Conservation (phyloP, 2,329 filamentous ascomycete species). For the Drechslerella stenobrocha region DNA sequence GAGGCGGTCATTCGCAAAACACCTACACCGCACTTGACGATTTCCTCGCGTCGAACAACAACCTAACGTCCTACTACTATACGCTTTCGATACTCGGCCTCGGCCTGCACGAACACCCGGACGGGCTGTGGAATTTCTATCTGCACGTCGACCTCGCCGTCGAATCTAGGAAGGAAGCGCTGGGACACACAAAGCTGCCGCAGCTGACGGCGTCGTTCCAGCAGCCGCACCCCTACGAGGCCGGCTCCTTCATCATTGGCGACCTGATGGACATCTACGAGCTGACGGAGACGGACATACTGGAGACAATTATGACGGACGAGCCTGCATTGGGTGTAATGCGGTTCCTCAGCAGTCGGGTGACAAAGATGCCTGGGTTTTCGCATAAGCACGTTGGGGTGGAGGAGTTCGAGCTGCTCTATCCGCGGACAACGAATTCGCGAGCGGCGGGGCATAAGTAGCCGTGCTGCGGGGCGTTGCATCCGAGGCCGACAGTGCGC, state of each 20-base stretch:
- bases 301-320: constrained; percentile 26
- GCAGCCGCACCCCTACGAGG: constrained; percentile 27
- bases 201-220: constrained; percentile 28
- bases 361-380: constrained; percentile 42
- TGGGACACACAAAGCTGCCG: constrained; percentile 39
- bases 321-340: constrained; percentile 30
- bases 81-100: constrained; percentile 30
- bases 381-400: constrained; percentile 40
- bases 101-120: constrained; percentile 23
- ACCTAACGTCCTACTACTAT: constrained; percentile 22
- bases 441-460: not conserved
- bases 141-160: constrained; percentile 27
- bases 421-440: constrained; percentile 12
- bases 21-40: constrained; percentile 15
- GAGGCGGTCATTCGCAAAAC: constrained; percentile 12
- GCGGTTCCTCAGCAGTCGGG: constrained; percentile 32
- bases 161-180: constrained; percentile 15
- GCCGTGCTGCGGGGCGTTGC: not conserved
- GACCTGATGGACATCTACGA: constrained; percentile 46
- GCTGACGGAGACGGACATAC: constrained; percentile 33
- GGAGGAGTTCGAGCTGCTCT: constrained; percentile 38
- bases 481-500: not conserved
- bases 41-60: constrained; percentile 26
- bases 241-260: constrained; percentile 20
- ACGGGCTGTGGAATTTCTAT: constrained; percentile 34